These are phyloP conservation scores for Capronia americana DNA, from an alignment of 2,329 filamentous ascomycete species.

Conservation along the genomic window DNA sequence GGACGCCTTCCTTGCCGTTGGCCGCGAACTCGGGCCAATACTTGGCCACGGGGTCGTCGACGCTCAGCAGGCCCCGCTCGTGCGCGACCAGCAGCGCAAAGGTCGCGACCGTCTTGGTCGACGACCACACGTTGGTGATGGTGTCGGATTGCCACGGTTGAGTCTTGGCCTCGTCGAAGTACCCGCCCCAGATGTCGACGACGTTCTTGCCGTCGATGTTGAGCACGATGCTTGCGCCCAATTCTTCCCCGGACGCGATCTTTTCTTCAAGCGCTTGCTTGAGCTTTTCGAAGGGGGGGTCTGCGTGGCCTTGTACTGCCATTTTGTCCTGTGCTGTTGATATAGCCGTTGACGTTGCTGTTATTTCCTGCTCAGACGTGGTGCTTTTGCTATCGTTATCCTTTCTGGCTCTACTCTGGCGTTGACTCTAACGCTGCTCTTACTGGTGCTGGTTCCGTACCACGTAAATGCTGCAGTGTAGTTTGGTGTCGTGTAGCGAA, in stretches of 20 bases:
- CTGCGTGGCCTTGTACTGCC: conserved; percentile 46
- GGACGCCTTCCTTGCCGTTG: conserved; percentile 51
- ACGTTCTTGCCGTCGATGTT: conserved; percentile 51
- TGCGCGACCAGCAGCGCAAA: conserved; percentile 51
- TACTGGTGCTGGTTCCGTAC: too few relatives aligned
- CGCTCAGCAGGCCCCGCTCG: conserved; percentile 49
- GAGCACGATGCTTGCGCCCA: conserved; percentile 55
- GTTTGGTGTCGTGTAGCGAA: too few relatives aligned
- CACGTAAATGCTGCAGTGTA: too few relatives aligned
- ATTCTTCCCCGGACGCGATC: conserved; percentile 50
- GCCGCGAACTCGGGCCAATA: conserved; percentile 58
- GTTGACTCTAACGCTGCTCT: too few relatives aligned
- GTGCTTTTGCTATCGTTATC: too few relatives aligned
- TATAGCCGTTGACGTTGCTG: neutral
- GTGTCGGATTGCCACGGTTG: conserved; percentile 35
- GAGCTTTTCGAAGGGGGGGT: conserved; percentile 48
- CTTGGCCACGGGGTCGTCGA: conserved; percentile 48
- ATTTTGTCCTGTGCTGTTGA: conserved; percentile 1
- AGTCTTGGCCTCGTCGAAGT: conserved; percentile 43
- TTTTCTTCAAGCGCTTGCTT: conserved; percentile 45
- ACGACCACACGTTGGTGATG: conserved; percentile 48
- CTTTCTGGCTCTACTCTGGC: too few relatives aligned
- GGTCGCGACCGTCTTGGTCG: conserved; percentile 49
- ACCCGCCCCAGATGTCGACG: conserved; percentile 56
- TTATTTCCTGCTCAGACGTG: neutral